Evolutionary conservation across 305 asterid species (phyloP).

Genomic region (Ruellia speciosa): DNA sequence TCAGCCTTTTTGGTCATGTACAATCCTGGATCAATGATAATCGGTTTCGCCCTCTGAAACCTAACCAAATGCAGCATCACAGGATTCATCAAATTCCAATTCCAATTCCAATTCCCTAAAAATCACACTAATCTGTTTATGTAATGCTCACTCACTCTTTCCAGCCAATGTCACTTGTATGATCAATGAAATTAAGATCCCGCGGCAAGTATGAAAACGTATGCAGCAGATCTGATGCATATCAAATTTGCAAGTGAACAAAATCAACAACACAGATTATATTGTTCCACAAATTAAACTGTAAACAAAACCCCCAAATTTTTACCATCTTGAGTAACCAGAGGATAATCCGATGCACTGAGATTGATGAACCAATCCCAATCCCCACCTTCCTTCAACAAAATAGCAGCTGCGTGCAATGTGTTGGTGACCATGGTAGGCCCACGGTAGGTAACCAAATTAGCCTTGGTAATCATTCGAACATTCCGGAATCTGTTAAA

Average conservation of each 20-base stretch:
- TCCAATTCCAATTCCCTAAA: slow-evolving; percentile 11
- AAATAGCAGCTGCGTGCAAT: slow-evolving; percentile 79
- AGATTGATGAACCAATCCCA: slow-evolving; percentile 98
- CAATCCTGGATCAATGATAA: slow-evolving; percentile 92
- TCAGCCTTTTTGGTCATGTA: slow-evolving; percentile 78
- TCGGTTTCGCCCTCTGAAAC: slow-evolving; percentile 92
- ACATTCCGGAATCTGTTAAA: slow-evolving; percentile 54
- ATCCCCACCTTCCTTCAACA: slow-evolving; percentile 74
- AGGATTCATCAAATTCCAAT: background rate
- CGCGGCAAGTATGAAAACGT: slow-evolving; percentile 79
- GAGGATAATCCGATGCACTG: slow-evolving; percentile 85
- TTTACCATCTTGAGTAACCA: slow-evolving; percentile 89
- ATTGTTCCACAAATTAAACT: background rate
- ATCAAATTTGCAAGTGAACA: slow-evolving; percentile 9
- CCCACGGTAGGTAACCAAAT: slow-evolving; percentile 84
- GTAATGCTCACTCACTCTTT: slow-evolving; percentile 64
- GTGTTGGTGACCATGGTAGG: slow-evolving; percentile 96
- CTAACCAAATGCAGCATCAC: slow-evolving; percentile 28
- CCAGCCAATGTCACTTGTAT: slow-evolving; percentile 95
- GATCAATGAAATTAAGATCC: slow-evolving; percentile 95
- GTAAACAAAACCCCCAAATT: background rate
- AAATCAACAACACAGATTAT: background rate
- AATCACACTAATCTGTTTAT: background rate
- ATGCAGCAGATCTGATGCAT: slow-evolving; percentile 66
- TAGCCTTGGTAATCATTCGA: slow-evolving; percentile 80